Evolutionary conservation across 108 stramenopile species (phyloP).

Genomic region (Stephanodiscus triporus): DNA sequence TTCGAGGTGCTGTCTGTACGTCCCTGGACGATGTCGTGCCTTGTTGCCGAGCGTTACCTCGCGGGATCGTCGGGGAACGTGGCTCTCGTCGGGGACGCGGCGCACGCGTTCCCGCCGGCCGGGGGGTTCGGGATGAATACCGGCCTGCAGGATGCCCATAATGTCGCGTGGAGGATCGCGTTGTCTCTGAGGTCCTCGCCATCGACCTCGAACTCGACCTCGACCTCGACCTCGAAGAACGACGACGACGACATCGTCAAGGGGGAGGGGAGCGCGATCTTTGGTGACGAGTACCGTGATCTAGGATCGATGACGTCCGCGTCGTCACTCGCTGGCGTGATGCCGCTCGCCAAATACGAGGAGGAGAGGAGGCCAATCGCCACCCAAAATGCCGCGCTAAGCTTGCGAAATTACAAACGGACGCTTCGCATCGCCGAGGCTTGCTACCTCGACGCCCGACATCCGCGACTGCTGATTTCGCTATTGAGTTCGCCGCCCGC

Average conservation of each 20-base stretch:
- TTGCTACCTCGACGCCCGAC: slow-evolving; percentile 77
- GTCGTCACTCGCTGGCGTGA: background rate
- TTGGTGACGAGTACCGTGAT: background rate
- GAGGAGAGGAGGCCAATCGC: slow-evolving; percentile 84
- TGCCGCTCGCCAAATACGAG: slow-evolving; percentile 61
- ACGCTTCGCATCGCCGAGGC: slow-evolving; percentile 74
- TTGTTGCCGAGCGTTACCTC: slow-evolving; percentile 69
- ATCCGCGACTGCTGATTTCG: slow-evolving; percentile 62
- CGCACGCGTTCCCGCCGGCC: slow-evolving; percentile 96
- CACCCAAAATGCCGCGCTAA: slow-evolving; percentile 82
- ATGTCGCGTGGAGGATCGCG: slow-evolving; percentile 90
- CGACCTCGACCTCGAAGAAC: background rate
- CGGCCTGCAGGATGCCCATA: slow-evolving; percentile 91
- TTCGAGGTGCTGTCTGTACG: slow-evolving; percentile 78
- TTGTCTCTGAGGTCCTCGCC: slow-evolving; percentile 4
- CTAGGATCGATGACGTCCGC: background rate
- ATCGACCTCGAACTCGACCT: background rate
- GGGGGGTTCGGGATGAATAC: slow-evolving; percentile 99
- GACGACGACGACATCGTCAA: background rate
- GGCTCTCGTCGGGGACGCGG: slow-evolving; percentile 89
- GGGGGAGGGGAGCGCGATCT: background rate
- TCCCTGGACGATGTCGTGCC: slow-evolving; percentile 91
- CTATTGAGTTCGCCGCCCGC: slow-evolving; percentile 48
- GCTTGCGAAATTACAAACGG: slow-evolving; percentile 86
- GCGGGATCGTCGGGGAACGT: slow-evolving; percentile 30